phyloP scores from a whole-genome alignment of 495 filamentous ascomycete species.

The Pyrenula massariospora region DNA sequence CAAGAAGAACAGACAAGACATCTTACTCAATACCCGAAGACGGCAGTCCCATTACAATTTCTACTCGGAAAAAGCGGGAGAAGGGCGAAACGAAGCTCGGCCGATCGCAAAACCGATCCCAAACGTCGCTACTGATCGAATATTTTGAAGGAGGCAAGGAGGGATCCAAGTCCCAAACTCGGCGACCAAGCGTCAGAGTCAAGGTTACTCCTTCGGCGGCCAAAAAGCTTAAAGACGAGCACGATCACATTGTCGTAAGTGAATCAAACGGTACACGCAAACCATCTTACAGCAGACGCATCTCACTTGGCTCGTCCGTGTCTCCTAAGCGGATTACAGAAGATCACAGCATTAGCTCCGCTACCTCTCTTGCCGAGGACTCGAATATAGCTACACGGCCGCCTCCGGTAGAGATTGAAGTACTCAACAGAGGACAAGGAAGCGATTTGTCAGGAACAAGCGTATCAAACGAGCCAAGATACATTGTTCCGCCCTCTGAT shows the following conservation, averaged over 20 bases:
- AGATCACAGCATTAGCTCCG: slow-evolving; percentile 47
- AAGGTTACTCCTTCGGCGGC: slow-evolving; percentile 74
- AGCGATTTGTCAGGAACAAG: slow-evolving; percentile 44
- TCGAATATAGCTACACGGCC: slow-evolving; percentile 55
- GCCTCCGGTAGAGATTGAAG: slow-evolving; percentile 74
- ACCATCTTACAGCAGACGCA: slow-evolving; percentile 54
- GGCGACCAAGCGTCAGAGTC: slow-evolving; percentile 84
- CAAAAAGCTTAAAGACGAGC: slow-evolving; percentile 40
- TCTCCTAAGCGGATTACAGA: slow-evolving; percentile 36
- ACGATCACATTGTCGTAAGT: slow-evolving; percentile 74
- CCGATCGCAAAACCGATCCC: slow-evolving; percentile 48
- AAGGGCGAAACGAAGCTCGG: slow-evolving; percentile 36
- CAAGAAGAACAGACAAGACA: slow-evolving; percentile 66
- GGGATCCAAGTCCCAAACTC: slow-evolving; percentile 36
- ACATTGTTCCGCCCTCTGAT: slow-evolving; percentile 56
- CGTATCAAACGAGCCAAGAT: slow-evolving; percentile 47
- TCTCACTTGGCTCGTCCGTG: slow-evolving; percentile 43
- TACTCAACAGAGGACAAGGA: slow-evolving; percentile 43
- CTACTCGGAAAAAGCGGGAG: slow-evolving; percentile 52
- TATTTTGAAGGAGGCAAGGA: slow-evolving; percentile 88
- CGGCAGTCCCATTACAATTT: slow-evolving; percentile 82
- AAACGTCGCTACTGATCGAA: slow-evolving; percentile 92
- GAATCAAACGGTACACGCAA: slow-evolving; percentile 54
- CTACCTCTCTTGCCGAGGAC: slow-evolving; percentile 66
- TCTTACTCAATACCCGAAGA: slow-evolving; percentile 92